Evolutionary conservation across 2,329 filamentous ascomycete genomes (phyloP).

Genomic region (Aspergillus sp.): DNA sequence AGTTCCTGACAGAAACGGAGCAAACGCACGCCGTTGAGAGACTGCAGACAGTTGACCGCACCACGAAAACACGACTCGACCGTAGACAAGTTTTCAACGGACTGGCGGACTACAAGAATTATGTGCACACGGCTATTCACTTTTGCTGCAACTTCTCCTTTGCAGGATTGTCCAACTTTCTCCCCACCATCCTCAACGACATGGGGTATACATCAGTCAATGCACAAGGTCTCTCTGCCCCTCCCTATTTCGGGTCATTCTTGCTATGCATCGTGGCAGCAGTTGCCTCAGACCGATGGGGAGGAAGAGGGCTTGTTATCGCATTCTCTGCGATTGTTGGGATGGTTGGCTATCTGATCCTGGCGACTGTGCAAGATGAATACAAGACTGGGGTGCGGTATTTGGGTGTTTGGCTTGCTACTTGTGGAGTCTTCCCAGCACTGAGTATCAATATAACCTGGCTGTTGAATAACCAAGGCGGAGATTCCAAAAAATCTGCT

Average conservation of each 20-base stretch:
- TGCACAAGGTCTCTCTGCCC: constrained; percentile 38
- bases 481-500: constrained; percentile 18
- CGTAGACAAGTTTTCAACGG: constrained; percentile 30
- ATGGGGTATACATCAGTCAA: constrained; percentile 36
- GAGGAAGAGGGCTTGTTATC: constrained; percentile 30
- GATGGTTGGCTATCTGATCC: constrained; percentile 28
- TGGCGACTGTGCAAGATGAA: constrained; percentile 20
- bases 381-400: constrained; percentile 27
- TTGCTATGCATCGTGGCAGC: constrained; percentile 23
- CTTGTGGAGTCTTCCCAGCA: constrained; percentile 17
- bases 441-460: constrained; percentile 19
- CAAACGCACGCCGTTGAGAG: constrained; percentile 47
- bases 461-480: constrained; percentile 21
- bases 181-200: constrained; percentile 36
- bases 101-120: constrained; percentile 33
- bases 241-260: constrained; percentile 37
- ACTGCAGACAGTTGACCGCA: constrained; percentile 26
- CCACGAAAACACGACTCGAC: constrained; percentile 19
- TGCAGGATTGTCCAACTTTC: constrained; percentile 35
- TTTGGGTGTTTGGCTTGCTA: constrained; percentile 32
- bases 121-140: constrained; percentile 31
- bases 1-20: constrained; percentile 38
- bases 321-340: constrained; percentile 19
- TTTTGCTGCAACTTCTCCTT: constrained; percentile 36
- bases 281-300: constrained; percentile 30